phyloP scores from a whole-genome alignment of 192 early-diverging fungal genomes.

The Rhizoclosmatium globosum region DNA sequence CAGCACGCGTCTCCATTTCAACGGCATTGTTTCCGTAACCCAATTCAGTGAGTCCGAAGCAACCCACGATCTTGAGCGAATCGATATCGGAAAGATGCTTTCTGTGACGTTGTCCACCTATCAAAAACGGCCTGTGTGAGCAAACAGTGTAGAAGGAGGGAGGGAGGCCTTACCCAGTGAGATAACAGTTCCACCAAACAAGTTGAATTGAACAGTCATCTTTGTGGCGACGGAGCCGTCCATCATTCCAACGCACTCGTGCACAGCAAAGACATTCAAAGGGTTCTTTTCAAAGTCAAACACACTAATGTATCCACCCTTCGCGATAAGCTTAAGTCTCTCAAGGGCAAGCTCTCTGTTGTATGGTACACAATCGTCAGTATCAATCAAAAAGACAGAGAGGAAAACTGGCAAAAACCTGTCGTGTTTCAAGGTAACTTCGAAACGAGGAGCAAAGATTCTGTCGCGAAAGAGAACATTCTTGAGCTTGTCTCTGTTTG shows the following conservation, averaged over 20 bases:
- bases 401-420: neutral
- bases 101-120: constrained; percentile 78
- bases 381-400: no score
- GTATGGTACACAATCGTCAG: no score
- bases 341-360: constrained; percentile 62
- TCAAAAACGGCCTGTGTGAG: constrained; percentile 69
- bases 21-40: constrained; percentile 85
- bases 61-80: constrained; percentile 71
- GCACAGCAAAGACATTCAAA: constrained; percentile 70
- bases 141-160: constrained; percentile 1
- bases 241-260: constrained; percentile 78
- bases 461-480: constrained; percentile 31
- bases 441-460: constrained; percentile 64
- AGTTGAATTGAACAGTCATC: constrained; percentile 71
- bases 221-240: constrained; percentile 80
- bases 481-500: constrained; percentile 34
- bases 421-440: constrained; percentile 20
- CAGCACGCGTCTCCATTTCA: constrained; percentile 78
- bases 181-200: constrained; percentile 62
- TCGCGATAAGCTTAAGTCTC: constrained; percentile 43
- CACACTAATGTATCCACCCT: constrained; percentile 67
- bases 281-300: constrained; percentile 77
- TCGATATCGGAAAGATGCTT: constrained; percentile 69
- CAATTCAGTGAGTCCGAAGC: constrained; percentile 81
- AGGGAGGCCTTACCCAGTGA: neutral